Base-by-base conservation (phyloP, 352 stramenopile species). In the Elongisporangium prolatum region DNA sequence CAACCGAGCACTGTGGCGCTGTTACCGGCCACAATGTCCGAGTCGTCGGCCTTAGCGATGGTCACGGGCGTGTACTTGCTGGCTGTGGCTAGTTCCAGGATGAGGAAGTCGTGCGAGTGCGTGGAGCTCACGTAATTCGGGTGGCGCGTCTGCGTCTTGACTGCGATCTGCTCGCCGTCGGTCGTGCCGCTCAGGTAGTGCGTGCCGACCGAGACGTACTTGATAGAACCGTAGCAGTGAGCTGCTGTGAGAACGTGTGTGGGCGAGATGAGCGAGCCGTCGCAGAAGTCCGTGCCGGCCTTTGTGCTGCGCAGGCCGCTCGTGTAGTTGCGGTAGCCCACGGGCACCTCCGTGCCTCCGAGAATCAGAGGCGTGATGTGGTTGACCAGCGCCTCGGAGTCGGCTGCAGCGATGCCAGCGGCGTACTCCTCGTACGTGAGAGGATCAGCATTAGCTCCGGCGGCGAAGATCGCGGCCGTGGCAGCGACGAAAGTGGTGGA, bases 211-310 rank as follows among this genome's bases (percentile, higher is more conserved):
- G 75, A 76, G 3, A 80, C 75, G 67, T 80, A 80, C n/a, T 65
- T 61, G 50, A 78, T 74, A 28, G 59, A 56, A n/a, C 63, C 74
- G 52, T 48, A 53, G 63, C 77, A 89, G 60, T 91, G 79, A 0
- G 78, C 77, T 1, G 77, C 81, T 11, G 76, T 88, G 48, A 91
- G 70, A n/a, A 87, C 65, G 47, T 84, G 74, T 38, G 64, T 82
- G 20, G 75, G 68, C 13, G 77, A 78, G 62, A 91, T 87, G 54
- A 91, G 77, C 24, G 72, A 85, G 21, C 75, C 78, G 22, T 75
- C 75, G 54, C 82, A 91, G 50, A 80, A 80, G 50, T 68, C 63
- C 34, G 54, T 72, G 34, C 64, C 75, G 21, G 65, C 63, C 9
- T 59, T 54, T 4, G 71, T 71, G 24, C 53, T 20, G 21, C 75